Base-by-base conservation (phyloP, 1,284 basidiomycete genomes). In the Apiotrichum mycotoxinovorans region DNA sequence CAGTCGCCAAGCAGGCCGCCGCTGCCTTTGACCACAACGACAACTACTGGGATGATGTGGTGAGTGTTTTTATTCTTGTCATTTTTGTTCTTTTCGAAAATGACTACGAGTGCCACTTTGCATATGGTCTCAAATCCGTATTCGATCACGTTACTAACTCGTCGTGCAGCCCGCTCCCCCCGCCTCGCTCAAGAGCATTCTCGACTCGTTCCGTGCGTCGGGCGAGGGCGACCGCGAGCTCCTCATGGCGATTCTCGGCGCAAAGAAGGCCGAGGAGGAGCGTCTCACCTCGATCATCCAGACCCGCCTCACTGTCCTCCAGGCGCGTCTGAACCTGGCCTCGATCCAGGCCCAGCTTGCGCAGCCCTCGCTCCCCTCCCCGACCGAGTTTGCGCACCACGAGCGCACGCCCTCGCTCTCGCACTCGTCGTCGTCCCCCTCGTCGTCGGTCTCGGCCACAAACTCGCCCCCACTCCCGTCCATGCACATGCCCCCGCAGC, bases 171-270 rank as follows among this genome's bases (percentile, higher is more conserved):
- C 73, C 3, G 54, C 70, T 22, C 69, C 89, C 20, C 88, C 91
- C 2, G 89, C 91, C 0, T 85, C 80, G 60, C 80, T 94, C 49
- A 83, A 87, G 50, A 89, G 91, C 66, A 91, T 94, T 41, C 84
- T 94, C 30, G 82, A 83, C 44, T 90, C 91, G 17, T 94, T 92
- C 79, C 83, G 83, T 62, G 78, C 83, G 41, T 87, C 85, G 66
- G 91, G 91, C 57, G 88, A 92, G 63, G 91, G 89, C 47, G 91
- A 94, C 80, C 82, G 90, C 40, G 89, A 92, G 55, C 87, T 92
- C 83, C 80, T 94, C 26, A 81, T 93, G 48, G 84, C 88, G 64
- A 88, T 94, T 82, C 80, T 94, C 52, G 89, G 87, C 62, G 90
- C 91, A 72, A 93, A 94, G 79, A 84, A 85, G 59, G 86, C 90